Evolutionary conservation across 1,284 basidiomycete genomes (phyloP), one percentile per base, ranked within the genome.

Genomic region (Pterula multifida): DNA sequence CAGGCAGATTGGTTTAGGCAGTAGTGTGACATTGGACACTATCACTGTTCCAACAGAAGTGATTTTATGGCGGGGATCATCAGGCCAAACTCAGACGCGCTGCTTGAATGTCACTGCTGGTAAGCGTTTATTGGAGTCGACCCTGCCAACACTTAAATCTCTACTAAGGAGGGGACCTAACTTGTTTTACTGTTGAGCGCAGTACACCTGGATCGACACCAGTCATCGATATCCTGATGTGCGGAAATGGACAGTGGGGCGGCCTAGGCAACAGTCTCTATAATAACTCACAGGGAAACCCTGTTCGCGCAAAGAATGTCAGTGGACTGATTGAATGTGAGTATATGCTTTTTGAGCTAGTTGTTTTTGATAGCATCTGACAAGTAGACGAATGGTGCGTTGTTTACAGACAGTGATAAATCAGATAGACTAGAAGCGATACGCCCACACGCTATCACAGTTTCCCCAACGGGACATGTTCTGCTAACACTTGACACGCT

Each of bases 11-110:
- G 92, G 91, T 6, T 70, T 97, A 19, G 92, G 92, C 1, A 66
- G 73, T 4, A 74, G 76, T 50, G 71, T 85, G 15, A 74, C 77
- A 3, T 67, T 89, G 50, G 80, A 89, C 46, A 77, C 78, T 3
- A 84, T 97, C 52, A 81, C 78, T 1, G 76, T 88, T 1, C 94
- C 93, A 0, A 91, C 90, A 3, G 93, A 98, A 64, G 78, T 96
- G 13, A 72, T 86, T 11, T 68, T 95, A 12, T 78, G 78, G 66
- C 72, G 75, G 36, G 71, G 71, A 36, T 75, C 78, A 52, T 69
- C 81, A 2, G 63, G 65, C 11, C 74, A 76, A 17, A 75, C 76
- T 26, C 64, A 64, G 21, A 77, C 81, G 26, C 76, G 66, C 55
- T 93, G 90, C 65, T 61, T 78, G 28, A 68, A 77, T 55, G 66